Evolutionary conservation across 345 rosid species (phyloP).

Genomic region (Excoecaria agallocha): DNA sequence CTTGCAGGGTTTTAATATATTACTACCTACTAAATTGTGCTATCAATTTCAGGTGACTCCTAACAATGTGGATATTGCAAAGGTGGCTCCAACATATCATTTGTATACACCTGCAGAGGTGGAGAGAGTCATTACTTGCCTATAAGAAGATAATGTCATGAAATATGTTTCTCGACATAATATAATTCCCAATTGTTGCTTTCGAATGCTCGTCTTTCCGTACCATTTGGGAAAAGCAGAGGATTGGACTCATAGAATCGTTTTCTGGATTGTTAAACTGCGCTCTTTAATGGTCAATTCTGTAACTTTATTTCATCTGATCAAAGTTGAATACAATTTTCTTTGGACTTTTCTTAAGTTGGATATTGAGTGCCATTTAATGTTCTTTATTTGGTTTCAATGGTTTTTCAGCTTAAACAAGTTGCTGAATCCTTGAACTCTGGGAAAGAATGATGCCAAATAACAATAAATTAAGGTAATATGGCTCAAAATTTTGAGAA

Average conservation of each 20-base stretch:
- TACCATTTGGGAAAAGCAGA: background rate
- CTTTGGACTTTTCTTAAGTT: background rate
- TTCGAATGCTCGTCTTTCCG: background rate
- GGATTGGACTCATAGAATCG: conserved; percentile 2
- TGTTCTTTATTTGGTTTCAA: background rate
- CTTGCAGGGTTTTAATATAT: no score
- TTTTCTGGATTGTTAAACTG: background rate
- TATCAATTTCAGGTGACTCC: conserved; percentile 70
- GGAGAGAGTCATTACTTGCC: conserved; percentile 79
- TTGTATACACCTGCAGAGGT: conserved; percentile 91
- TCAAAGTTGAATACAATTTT: conserved; percentile 1
- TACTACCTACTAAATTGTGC: background rate
- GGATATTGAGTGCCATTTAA: background rate
- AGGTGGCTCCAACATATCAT: conserved; percentile 82
- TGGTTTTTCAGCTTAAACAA: background rate
- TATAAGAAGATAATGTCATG: conserved; percentile 33
- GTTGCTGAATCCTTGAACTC: background rate
- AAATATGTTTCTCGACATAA: background rate
- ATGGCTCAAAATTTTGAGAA: no score
- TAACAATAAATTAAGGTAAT: no score
- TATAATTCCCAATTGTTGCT: conserved; percentile 1
- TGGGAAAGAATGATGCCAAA: no score
- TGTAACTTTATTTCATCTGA: background rate
- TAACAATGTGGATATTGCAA: conserved; percentile 89
- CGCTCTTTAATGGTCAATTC: background rate